Base-by-base conservation (phyloP, 2,329 filamentous ascomycete genomes). In the Fusarium fracticaudum region DNA sequence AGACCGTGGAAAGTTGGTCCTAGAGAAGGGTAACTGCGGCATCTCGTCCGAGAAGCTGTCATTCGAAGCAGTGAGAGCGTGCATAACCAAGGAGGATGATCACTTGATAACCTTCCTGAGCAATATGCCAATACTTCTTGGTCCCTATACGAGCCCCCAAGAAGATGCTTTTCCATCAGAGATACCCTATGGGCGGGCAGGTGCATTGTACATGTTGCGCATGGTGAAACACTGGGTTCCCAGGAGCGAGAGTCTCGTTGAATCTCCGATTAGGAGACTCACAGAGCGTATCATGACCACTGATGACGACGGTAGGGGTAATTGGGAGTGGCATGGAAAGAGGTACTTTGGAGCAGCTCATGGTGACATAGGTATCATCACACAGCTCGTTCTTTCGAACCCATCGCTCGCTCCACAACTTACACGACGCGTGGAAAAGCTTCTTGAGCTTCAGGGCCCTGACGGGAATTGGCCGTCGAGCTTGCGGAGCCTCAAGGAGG, bases 361-460 rank as follows among this genome's bases (percentile, higher is more conserved):
- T 77, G 92, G 92, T 13, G 87, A 89, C 18, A 88, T 93, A 33
- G 91, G 92, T 9, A 93, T 93, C 79, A 86, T 94, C 64, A 91
- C 89, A n/a, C 92, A 94, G 80, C 83, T 93, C 20, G 86, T 93
- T 4, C 83, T 88, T 29, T 90, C 90, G 6, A 86, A 87, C 63
- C 87, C 89, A 1, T 81, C 83, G 10, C 85, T 88, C 71, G 90
- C 91, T 3, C 80, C 85, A 4, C 84, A 85, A 53, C 81, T 93
- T 7, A 85, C 88, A 70, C 81, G 82, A 8, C 85, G 88, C 26
- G 78, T 94, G 9, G 84, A 85, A 3, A 84, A 85, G 15, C 78
- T 94, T 17, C 83, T 94, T 7, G 86, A 86, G 41, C 84, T 89
- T 71, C 92, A 94, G 77, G 86, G 85, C 60, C 83, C 87, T 8